phyloP scores from a whole-genome alignment of 495 filamentous ascomycete genomes.

The Rostrohypoxylon terebratum region DNA sequence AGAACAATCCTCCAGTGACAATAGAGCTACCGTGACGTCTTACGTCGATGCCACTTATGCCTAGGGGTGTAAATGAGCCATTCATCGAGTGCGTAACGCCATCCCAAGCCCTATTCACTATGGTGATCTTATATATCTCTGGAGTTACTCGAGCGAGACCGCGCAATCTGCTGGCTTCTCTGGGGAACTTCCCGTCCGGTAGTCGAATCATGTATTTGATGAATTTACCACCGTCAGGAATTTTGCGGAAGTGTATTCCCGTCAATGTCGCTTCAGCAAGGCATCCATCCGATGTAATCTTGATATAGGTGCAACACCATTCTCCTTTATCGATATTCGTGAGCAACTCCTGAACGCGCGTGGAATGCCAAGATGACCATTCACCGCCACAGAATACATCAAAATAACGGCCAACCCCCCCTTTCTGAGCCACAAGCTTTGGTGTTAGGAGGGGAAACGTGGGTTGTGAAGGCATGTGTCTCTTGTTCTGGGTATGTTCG shows the following conservation, averaged over 20 bases:
- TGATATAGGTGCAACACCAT: conserved; percentile 27
- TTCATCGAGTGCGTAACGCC: neutral
- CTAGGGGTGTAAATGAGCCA: conserved; percentile 32
- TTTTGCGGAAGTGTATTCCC: conserved; percentile 26
- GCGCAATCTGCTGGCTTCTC: too few relatives aligned
- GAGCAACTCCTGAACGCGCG: conserved; percentile 35
- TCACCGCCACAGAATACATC: conserved; percentile 32
- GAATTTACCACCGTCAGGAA: neutral
- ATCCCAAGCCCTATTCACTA: too few relatives aligned
- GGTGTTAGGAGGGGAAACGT: conserved; percentile 35
- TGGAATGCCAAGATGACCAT: conserved; percentile 43
- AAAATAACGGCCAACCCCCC: conserved; percentile 26
- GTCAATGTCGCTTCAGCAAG: conserved; percentile 1
- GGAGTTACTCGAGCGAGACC: too few relatives aligned
- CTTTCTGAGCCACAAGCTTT: neutral
- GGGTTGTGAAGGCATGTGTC: conserved; percentile 14
- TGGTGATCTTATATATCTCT: too few relatives aligned
- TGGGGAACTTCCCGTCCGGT: neutral
- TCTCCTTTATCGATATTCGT: conserved; percentile 33
- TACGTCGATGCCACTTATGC: conserved; percentile 22
- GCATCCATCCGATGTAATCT: neutral
- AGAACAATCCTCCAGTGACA: conserved; percentile 29
- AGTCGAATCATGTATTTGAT: conserved; percentile 28
- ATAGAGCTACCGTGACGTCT: too few relatives aligned
- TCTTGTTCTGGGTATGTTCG: neutral